Conservation (phyloP, 805 yeast species). For the Yarrowia porcina region DNA sequence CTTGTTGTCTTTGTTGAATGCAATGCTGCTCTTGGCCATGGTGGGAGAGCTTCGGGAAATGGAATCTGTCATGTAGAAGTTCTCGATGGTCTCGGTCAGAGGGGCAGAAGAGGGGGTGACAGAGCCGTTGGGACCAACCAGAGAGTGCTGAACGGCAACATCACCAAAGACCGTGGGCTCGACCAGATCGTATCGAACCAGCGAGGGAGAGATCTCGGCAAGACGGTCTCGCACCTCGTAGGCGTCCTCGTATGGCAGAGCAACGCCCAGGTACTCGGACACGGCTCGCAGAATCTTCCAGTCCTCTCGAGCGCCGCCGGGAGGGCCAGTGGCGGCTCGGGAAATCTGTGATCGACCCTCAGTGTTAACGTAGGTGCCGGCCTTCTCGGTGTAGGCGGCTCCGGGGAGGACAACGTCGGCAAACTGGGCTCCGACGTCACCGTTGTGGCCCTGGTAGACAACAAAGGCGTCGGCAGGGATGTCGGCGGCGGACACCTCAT, state of each 20-base stretch:
- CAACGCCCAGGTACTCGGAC: conserved; percentile 67
- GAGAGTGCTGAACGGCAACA: conserved; percentile 51
- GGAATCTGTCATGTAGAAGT: conserved; percentile 85
- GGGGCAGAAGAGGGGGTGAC: conserved; percentile 47
- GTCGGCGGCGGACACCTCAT: conserved; percentile 64
- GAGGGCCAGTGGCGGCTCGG: conserved; percentile 82
- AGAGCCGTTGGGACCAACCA: conserved; percentile 39
- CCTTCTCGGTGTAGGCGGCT: conserved; percentile 83
- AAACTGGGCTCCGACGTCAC: conserved; percentile 81
- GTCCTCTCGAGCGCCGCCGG: conserved; percentile 88
- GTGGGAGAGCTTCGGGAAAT: conserved; percentile 84
- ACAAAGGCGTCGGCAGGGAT: conserved; percentile 84
- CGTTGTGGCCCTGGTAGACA: conserved; percentile 88
- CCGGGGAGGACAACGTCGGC: conserved; percentile 88
- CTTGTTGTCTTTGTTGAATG: conserved; percentile 32
- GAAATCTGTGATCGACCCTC: conserved; percentile 86
- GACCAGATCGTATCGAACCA: conserved; percentile 68
- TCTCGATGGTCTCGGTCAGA: conserved; percentile 68
- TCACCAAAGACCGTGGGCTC: conserved; percentile 62
- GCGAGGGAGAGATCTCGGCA: conserved; percentile 75
- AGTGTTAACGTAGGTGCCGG: conserved; percentile 80
- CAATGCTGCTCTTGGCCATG: conserved; percentile 80
- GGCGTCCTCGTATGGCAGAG: conserved; percentile 73
- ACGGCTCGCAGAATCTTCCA: conserved; percentile 85
- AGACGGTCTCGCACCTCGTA: conserved; percentile 65